These are phyloP conservation scores for Pyrus hybrid DNA, from an alignment of 331 rosid species.

Conservation along the genomic window DNA sequence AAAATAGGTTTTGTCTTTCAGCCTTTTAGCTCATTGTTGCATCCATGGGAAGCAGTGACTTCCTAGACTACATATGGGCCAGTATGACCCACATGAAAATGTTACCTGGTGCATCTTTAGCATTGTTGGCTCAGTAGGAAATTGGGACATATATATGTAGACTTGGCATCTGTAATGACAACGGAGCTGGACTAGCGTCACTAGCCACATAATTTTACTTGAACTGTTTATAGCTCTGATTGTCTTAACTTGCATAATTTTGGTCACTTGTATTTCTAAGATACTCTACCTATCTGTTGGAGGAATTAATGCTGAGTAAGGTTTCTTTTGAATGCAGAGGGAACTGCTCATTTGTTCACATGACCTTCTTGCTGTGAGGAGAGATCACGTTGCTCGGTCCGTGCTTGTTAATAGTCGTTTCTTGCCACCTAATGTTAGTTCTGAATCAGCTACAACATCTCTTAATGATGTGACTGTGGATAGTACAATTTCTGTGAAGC, in stretches of 20 bases:
- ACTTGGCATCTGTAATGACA: background rate
- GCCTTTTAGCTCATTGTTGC: background rate
- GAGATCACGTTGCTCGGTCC: constrained; percentile 78
- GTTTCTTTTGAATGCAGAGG: constrained; percentile 49
- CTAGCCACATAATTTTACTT: background rate
- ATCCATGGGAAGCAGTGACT: background rate
- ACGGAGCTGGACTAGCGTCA: background rate
- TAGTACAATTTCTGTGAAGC: constrained; percentile 62
- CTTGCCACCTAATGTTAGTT: constrained; percentile 71
- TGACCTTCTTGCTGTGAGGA: constrained; percentile 69
- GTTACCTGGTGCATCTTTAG: background rate
- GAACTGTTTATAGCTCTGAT: background rate
- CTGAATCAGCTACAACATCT: constrained; percentile 97
- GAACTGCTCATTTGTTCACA: constrained; percentile 93
- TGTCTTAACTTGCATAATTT: background rate
- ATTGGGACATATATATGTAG: background rate
- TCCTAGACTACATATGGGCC: background rate
- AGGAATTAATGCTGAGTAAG: background rate
- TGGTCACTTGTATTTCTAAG: background rate
- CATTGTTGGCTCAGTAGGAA: background rate
- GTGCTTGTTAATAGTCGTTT: constrained; percentile 54
- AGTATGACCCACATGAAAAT: background rate
- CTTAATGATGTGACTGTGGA: constrained; percentile 88
- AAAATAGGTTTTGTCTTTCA: background rate
- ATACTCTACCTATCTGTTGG: background rate